A percentile compares a stretch with the other conserved stretches of the same genome.
phyloP scores from a whole-genome alignment of 805 yeast species.

The Lipomyces chichibuensis region DNA sequence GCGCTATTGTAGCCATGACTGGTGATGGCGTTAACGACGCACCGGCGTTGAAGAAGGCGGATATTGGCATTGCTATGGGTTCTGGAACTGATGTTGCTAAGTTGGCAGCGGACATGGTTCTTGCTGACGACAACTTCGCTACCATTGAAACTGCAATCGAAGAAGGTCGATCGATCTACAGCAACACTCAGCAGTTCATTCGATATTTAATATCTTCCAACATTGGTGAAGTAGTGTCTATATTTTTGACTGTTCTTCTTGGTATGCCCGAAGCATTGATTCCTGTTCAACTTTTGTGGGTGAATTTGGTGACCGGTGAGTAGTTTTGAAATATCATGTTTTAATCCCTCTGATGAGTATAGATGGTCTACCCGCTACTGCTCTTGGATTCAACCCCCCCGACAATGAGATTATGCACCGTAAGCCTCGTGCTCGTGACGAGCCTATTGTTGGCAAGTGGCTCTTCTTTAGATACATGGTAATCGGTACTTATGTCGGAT shows the following conservation, averaged over 20 bases:
- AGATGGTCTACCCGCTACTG: conserved; percentile 64
- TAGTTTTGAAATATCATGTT: not conserved
- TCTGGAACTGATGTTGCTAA: conserved; percentile 66
- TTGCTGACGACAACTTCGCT: conserved; percentile 60
- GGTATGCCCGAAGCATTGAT: conserved; percentile 58
- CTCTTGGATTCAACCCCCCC: conserved; percentile 55
- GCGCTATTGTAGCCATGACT: conserved; percentile 65
- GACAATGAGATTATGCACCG: conserved; percentile 47
- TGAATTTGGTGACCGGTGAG: conserved; percentile 53
- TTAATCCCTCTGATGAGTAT: not conserved
- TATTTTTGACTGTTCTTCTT: conserved; percentile 57
- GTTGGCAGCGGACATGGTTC: conserved; percentile 60
- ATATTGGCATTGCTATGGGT: conserved; percentile 67
- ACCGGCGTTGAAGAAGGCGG: conserved; percentile 64
- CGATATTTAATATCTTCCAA: conserved; percentile 55
- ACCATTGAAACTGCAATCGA: conserved; percentile 59
- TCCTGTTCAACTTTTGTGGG: conserved; percentile 63
- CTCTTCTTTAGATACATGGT: conserved; percentile 47
- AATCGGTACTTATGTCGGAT: conserved; percentile 49
- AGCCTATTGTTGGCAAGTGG: conserved; percentile 48
- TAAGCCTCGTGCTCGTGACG: conserved; percentile 47
- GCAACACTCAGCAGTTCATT: conserved; percentile 50
- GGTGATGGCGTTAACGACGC: conserved; percentile 71
- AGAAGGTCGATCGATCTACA: conserved; percentile 56
- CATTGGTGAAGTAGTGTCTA: conserved; percentile 62